Conservation (phyloP, 108 stramenopile species). For the Licmophora abbreviata region DNA sequence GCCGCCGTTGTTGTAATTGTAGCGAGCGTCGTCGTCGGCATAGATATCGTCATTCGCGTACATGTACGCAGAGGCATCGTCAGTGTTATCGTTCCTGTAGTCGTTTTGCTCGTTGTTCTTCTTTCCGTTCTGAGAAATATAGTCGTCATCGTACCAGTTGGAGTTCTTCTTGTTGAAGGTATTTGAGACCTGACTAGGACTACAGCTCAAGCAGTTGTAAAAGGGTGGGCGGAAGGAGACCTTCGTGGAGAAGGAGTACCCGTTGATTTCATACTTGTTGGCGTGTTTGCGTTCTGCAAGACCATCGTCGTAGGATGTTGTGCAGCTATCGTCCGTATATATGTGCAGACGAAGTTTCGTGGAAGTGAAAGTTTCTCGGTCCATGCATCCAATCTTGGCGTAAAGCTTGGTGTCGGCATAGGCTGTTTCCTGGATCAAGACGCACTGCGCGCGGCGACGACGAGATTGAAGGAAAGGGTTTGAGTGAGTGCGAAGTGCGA, state of each 20-base stretch:
- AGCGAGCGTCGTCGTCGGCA: too few species aligned
- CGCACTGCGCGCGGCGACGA: too few species aligned
- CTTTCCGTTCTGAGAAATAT: conserved; percentile 47
- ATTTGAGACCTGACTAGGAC: conserved; percentile 46
- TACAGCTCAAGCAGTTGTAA: conserved; percentile 62
- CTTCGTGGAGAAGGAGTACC: conserved; percentile 44
- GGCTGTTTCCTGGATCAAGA: conserved; percentile 46
- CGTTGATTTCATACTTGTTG: conserved; percentile 52
- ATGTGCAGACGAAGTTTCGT: conserved; percentile 71
- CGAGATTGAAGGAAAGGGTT: conserved; percentile 1
- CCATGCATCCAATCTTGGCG: conserved; percentile 84
- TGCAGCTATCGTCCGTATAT: conserved; percentile 72
- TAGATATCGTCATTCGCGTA: conserved; percentile 39
- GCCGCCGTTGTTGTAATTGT: conserved; percentile 16
- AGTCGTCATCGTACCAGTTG: conserved; percentile 82
- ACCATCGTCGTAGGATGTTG: conserved; percentile 48
- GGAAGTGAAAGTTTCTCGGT: conserved; percentile 74
- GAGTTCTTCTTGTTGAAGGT: conserved; percentile 59
- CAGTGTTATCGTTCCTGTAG: conserved; percentile 21
- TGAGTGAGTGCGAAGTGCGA: conserved; percentile 1
- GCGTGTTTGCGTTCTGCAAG: conserved; percentile 23
- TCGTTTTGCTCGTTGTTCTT: conserved; percentile 27
- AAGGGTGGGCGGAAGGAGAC: conserved; percentile 80
- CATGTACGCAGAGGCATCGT: conserved; percentile 16
- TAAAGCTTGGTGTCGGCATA: conserved; percentile 42